Percentiles rank a stretch among this genome's conserved stretches.
Conservation (phyloP, 2,329 filamentous ascomycete species). For the Calonectria honghensis region DNA sequence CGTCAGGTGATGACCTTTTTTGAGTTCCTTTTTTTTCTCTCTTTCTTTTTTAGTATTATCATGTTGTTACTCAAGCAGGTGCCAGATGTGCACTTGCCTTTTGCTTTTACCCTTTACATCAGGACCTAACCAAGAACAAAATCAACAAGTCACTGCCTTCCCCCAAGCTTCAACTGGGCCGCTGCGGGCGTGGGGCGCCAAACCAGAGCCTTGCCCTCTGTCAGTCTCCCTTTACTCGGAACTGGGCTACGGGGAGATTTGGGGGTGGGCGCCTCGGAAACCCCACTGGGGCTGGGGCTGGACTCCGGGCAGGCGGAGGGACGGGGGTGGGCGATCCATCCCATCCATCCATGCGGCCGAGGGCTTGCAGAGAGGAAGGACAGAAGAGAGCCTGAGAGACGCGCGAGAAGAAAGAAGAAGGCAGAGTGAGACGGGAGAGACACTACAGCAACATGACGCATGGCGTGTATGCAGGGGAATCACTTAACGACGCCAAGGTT, state of each 20-base stretch:
- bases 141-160: neutral
- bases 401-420: neutral
- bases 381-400: neutral
- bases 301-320: slow-evolving; percentile 55
- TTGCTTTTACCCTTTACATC: neutral
- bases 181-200: slow-evolving; percentile 5
- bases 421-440: slow-evolving; percentile 11
- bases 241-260: slow-evolving; percentile 30
- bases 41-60: no score
- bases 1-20: slow-evolving; percentile 1
- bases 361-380: slow-evolving; percentile 17
- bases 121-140: neutral
- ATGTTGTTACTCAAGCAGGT: no score
- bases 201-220: neutral
- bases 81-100: no score
- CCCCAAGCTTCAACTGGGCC: neutral
- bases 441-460: slow-evolving; percentile 11
- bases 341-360: slow-evolving; percentile 54
- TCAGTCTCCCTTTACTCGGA: slow-evolving; percentile 28
- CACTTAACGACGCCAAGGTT: neutral
- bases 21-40: neutral
- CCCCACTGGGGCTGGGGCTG: slow-evolving; percentile 37
- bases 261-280: slow-evolving; percentile 33
- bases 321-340: slow-evolving; percentile 47
- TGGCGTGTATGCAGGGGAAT: slow-evolving; percentile 19